Conservation (phyloP, 2,329 filamentous ascomycete species). For the Claviceps lovelessii region DNA sequence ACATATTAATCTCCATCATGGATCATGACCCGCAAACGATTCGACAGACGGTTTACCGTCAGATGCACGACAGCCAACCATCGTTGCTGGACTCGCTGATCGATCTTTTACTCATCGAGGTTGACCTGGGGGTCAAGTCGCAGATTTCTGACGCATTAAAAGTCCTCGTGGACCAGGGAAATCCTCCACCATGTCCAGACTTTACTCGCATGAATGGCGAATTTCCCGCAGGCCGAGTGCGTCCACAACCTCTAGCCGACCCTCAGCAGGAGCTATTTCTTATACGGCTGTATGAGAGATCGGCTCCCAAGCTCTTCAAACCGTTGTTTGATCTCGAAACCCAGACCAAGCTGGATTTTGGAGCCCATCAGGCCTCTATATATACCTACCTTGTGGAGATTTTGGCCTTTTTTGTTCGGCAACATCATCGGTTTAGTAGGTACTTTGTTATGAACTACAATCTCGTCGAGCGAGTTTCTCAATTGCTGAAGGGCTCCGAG, state of each 20-base stretch:
- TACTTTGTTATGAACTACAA: conserved; percentile 73
- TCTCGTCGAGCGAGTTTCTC: conserved; percentile 62
- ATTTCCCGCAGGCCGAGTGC: conserved; percentile 47
- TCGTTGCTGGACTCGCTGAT: conserved; percentile 86
- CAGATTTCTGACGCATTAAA: conserved; percentile 94
- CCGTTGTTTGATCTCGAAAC: conserved; percentile 70
- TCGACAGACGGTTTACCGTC: conserved; percentile 80
- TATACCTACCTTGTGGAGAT: conserved; percentile 87
- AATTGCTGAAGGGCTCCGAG: conserved; percentile 68
- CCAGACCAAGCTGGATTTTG: conserved; percentile 53
- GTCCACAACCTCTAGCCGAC: conserved; percentile 38
- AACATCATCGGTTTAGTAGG: conserved; percentile 75
- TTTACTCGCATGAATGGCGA: conserved; percentile 54
- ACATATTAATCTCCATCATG: conserved; percentile 85
- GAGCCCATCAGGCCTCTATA: conserved; percentile 73
- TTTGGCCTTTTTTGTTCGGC: conserved; percentile 81
- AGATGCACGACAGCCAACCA: conserved; percentile 72
- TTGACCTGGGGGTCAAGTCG: conserved; percentile 85
- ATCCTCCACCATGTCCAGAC: conserved; percentile 33
- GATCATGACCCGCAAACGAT: conserved; percentile 95
- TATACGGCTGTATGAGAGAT: conserved; percentile 76
- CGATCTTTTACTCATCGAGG: conserved; percentile 78
- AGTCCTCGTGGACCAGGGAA: conserved; percentile 67
- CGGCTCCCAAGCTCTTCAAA: conserved; percentile 71
- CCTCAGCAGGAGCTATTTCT: conserved; percentile 77